Conservation (phyloP, 108 stramenopile genomes). For the Nitzschia palea region DNA sequence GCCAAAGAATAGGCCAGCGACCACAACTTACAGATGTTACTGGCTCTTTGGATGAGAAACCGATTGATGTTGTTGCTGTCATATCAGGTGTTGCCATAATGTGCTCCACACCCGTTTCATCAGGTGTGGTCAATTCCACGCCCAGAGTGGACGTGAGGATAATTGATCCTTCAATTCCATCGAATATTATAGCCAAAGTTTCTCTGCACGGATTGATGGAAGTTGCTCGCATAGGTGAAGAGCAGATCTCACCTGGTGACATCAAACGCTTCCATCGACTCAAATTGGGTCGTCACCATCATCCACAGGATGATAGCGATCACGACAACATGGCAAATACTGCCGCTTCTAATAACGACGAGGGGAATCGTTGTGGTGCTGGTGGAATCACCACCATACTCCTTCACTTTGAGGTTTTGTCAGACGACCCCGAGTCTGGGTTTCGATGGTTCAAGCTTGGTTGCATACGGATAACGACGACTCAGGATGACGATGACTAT, state of each 20-base stretch:
- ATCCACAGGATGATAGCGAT: background rate
- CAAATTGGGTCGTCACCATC: conserved; percentile 12
- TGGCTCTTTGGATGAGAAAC: too few relatives aligned
- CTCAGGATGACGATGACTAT: background rate
- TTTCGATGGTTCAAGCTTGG: conserved; percentile 16
- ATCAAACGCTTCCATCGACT: conserved; percentile 23
- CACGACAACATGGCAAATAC: too few relatives aligned
- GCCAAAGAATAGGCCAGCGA: too few relatives aligned
- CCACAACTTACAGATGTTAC: too few relatives aligned
- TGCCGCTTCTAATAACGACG: too few relatives aligned
- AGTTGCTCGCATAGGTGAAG: conserved; percentile 5
- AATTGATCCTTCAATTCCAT: background rate
- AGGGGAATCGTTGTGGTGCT: too few relatives aligned
- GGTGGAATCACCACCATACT: background rate
- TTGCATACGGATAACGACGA: background rate
- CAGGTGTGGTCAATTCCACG: background rate
- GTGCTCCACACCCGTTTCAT: background rate
- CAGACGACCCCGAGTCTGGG: conserved; percentile 20
- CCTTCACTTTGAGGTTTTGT: conserved; percentile 2
- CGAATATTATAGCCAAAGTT: background rate
- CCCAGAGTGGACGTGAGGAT: conserved; percentile 5
- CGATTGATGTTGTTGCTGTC: conserved; percentile 1
- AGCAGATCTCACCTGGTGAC: conserved; percentile 17
- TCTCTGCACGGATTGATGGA: conserved; percentile 11
- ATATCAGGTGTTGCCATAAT: background rate